These are phyloP conservation scores for Phytophthora megakarya DNA, from an alignment of 352 stramenopile genomes.

Conservation along the genomic window DNA sequence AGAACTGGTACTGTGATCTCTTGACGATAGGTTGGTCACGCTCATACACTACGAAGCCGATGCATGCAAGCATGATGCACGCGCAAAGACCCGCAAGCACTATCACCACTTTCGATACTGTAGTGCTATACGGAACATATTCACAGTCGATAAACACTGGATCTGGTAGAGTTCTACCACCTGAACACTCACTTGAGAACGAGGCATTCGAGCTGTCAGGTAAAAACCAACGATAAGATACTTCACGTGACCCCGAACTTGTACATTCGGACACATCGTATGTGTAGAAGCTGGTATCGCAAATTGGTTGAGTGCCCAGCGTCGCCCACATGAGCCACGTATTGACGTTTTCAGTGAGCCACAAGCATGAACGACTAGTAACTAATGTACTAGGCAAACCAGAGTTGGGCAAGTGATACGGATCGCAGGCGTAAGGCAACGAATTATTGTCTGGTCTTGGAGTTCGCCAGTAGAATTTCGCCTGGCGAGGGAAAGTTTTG, in stretches of 20 bases:
- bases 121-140: conserved; percentile 39
- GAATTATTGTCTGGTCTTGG: conserved; percentile 41
- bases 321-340: conserved; percentile 45
- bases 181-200: conserved; percentile 44
- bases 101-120: conserved; percentile 26
- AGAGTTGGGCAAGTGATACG: conserved; percentile 20
- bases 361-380: conserved; percentile 47
- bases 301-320: conserved; percentile 26
- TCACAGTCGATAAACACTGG: conserved; percentile 47
- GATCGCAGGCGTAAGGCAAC: conserved; percentile 50
- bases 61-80: conserved; percentile 27
- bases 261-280: conserved; percentile 47
- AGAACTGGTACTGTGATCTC: conserved; percentile 69
- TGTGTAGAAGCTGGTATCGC: conserved; percentile 45
- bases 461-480: conserved; percentile 41
- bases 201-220: conserved; percentile 27
- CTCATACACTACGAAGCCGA: conserved; percentile 41
- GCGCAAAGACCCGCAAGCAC: conserved; percentile 28
- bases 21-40: conserved; percentile 59
- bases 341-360: conserved; percentile 36
- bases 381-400: conserved; percentile 28
- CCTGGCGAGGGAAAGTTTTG: conserved; percentile 30
- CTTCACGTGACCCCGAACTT: conserved; percentile 20
- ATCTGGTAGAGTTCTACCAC: conserved; percentile 24
- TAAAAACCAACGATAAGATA: conserved; percentile 43